These are phyloP conservation scores for Diutina scorzettiae DNA, from an alignment of 1,139 yeast species.

Conservation along the genomic window DNA sequence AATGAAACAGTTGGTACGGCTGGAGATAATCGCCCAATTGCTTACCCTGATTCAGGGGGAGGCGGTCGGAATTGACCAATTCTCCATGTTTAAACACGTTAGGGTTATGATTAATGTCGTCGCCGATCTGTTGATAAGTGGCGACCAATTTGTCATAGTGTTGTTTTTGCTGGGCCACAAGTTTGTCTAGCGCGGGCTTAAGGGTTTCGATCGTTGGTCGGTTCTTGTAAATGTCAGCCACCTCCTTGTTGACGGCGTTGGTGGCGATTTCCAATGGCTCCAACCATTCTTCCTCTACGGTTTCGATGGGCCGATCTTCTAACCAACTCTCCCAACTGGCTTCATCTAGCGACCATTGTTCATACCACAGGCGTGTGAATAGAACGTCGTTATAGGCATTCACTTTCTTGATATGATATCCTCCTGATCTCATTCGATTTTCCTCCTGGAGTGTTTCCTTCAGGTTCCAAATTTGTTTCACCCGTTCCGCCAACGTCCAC, in stretches of 20 bases:
- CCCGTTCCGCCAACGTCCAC: constrained; percentile 16
- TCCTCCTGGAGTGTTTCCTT: constrained; percentile 8
- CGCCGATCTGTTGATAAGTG: constrained; percentile 12
- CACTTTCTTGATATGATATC: constrained; percentile 18
- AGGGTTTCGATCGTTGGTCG: constrained; percentile 10
- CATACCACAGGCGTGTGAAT: constrained; percentile 19
- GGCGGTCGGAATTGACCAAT: constrained; percentile 14
- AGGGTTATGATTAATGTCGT: constrained; percentile 11
- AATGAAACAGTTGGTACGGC: neutral
- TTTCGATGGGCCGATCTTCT: neutral
- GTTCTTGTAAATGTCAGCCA: constrained; percentile 9
- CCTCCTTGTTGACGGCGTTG: constrained; percentile 10
- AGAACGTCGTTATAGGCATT: constrained; percentile 20
- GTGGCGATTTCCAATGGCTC: constrained; percentile 15
- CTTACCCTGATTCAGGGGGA: constrained; percentile 13
- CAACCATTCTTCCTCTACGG: constrained; percentile 14
- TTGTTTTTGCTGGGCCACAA: constrained; percentile 17
- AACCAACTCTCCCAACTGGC: constrained; percentile 26
- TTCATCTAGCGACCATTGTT: constrained; percentile 19
- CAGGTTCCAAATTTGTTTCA: constrained; percentile 19
- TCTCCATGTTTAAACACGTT: constrained; percentile 26
- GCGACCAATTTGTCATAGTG: constrained; percentile 15
- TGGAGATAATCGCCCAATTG: constrained; percentile 22
- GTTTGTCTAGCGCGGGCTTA: constrained; percentile 10
- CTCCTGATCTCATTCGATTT: constrained; percentile 16